These are phyloP conservation scores for Drosera capensis DNA, from an alignment of 148 eudicot species.

Conservation along the genomic window DNA sequence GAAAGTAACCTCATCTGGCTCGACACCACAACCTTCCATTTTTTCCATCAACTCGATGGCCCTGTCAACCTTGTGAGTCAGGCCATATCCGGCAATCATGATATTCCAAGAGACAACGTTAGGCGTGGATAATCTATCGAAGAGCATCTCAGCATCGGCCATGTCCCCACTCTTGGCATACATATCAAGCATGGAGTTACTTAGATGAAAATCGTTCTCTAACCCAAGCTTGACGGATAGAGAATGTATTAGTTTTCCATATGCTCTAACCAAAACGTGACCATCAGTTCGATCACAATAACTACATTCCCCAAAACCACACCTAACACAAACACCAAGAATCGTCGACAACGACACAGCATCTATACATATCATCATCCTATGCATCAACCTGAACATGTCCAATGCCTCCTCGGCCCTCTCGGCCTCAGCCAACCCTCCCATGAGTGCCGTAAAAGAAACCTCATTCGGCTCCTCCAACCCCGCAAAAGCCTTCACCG, in stretches of 20 bases:
- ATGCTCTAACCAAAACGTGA: constrained; percentile 11
- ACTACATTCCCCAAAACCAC: constrained; percentile 11
- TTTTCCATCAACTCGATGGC: constrained; percentile 35
- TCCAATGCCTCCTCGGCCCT: constrained; percentile 43
- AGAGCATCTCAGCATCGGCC: constrained; percentile 38
- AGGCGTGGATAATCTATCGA: constrained; percentile 21
- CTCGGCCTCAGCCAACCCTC: constrained; percentile 34
- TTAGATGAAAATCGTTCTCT: constrained; percentile 41
- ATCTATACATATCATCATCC: constrained; percentile 29
- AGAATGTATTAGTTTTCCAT: constrained; percentile 39
- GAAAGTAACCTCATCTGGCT: constrained; percentile 57
- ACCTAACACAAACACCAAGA: constrained; percentile 38
- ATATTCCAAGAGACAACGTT: constrained; percentile 69
- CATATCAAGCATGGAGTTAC: constrained; percentile 60
- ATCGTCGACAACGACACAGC: constrained; percentile 54
- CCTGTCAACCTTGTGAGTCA: constrained; percentile 22
- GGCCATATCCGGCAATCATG: constrained; percentile 73
- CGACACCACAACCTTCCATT: constrained; percentile 43
- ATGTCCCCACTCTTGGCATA: constrained; percentile 56
- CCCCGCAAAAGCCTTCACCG: constrained; percentile 34
- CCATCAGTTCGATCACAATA: constrained; percentile 12
- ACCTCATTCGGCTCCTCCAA: constrained; percentile 59
- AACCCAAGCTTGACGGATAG: constrained; percentile 56
- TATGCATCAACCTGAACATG: constrained; percentile 45
- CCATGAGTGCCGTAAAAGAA: constrained; percentile 69